A percentile compares a stretch with the other conserved stretches of the same genome.
Evolutionary conservation across 306 rosid species (phyloP).

Genomic region (Fragaria ananassa): DNA sequence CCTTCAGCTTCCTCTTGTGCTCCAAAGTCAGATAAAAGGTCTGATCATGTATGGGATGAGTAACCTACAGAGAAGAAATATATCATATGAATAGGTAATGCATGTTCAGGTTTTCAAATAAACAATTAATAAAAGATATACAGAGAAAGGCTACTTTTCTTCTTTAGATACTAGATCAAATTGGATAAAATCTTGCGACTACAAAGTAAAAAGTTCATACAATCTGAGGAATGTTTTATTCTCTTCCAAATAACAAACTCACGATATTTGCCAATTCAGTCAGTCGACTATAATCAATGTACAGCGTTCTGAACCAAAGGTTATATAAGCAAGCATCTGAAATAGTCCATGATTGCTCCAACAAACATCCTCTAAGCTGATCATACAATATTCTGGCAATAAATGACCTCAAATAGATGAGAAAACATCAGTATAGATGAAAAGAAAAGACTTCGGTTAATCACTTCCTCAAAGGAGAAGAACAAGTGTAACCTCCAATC

Average conservation of each 20-base stretch:
- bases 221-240: not conserved
- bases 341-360: not conserved
- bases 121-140: too few relatives aligned
- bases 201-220: not conserved
- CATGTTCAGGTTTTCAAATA: too few relatives aligned
- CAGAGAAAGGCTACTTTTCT: not conserved
- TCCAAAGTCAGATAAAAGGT: slow-evolving; percentile 57
- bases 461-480: too few relatives aligned
- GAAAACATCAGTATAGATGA: too few relatives aligned
- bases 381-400: too few relatives aligned
- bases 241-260: not conserved
- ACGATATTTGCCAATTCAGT: not conserved
- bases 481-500: too few relatives aligned
- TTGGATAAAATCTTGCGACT: not conserved
- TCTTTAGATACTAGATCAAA: not conserved
- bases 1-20: slow-evolving; percentile 72
- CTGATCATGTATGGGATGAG: slow-evolving; percentile 62
- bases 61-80: slow-evolving; percentile 37
- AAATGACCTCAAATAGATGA: too few relatives aligned
- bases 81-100: not conserved
- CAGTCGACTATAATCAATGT: not conserved
- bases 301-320: not conserved
- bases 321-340: not conserved
- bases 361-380: too few relatives aligned
- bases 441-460: too few relatives aligned